Conservation (phyloP, 495 filamentous ascomycete genomes). For the Cudoniella acicularis region DNA sequence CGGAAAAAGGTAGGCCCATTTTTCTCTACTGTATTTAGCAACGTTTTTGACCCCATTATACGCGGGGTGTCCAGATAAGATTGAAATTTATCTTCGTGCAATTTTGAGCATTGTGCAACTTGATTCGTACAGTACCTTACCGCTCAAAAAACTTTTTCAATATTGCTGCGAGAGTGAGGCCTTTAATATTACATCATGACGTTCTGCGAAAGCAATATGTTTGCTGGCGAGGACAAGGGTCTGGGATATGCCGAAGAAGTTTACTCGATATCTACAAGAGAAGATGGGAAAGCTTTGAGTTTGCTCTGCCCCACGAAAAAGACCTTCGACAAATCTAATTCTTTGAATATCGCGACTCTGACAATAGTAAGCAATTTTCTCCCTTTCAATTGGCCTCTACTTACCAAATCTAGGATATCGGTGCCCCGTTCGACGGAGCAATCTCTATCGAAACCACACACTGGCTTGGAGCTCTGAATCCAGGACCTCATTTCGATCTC, state of each 20-base stretch:
- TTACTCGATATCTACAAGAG: conserved; percentile 37
- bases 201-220: conserved; percentile 52
- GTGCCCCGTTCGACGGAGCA: conserved; percentile 54
- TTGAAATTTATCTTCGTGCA: too few relatives aligned
- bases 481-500: conserved; percentile 62
- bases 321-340: conserved; percentile 47
- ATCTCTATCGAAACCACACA: conserved; percentile 62
- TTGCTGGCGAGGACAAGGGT: conserved; percentile 42
- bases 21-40: too few relatives aligned
- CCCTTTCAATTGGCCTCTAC: background rate
- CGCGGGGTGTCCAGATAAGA: too few relatives aligned
- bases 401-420: conserved; percentile 36
- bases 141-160: too few relatives aligned
- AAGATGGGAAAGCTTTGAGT: conserved; percentile 35
- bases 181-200: too few relatives aligned
- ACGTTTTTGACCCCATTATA: too few relatives aligned
- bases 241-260: conserved; percentile 53
- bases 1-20: too few relatives aligned
- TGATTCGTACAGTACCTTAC: too few relatives aligned
- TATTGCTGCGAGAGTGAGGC: too few relatives aligned
- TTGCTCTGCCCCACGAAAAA: conserved; percentile 48
- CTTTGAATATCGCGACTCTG: conserved; percentile 51
- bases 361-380: conserved; percentile 25
- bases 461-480: conserved; percentile 53
- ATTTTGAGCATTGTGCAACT: too few relatives aligned